phyloP scores from a whole-genome alignment of 2,329 filamentous ascomycete species.

The Beauveria varroae region DNA sequence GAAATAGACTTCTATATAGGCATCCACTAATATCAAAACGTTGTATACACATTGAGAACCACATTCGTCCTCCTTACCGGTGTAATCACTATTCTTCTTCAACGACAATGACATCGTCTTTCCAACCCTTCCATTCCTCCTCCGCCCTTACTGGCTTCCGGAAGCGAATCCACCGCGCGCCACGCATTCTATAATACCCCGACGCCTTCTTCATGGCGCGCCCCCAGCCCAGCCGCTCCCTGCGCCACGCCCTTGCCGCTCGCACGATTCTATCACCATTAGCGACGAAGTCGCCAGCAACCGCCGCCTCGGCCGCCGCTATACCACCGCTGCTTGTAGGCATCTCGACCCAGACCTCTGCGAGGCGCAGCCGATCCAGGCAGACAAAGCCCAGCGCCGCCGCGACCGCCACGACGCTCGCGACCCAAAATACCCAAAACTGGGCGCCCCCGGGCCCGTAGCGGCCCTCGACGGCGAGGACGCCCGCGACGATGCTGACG shows the following conservation, averaged over 20 bases:
- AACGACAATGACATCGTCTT: not conserved
- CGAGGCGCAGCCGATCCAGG: slow-evolving; percentile 37
- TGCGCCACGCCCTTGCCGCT: slow-evolving; percentile 31
- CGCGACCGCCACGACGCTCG: slow-evolving; percentile 29
- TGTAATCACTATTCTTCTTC: not conserved
- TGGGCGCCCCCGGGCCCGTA: slow-evolving; percentile 32
- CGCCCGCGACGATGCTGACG: slow-evolving; percentile 38
- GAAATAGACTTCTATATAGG: not conserved
- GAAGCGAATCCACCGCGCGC: slow-evolving; percentile 6
- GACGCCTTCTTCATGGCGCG: slow-evolving; percentile 37
- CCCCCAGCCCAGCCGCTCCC: slow-evolving; percentile 36
- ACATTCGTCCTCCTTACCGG: no score
- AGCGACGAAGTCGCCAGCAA: not conserved
- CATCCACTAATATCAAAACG: not conserved
- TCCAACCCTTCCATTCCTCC: not conserved
- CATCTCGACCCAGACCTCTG: slow-evolving; percentile 40
- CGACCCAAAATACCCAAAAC: slow-evolving; percentile 45
- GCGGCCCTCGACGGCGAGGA: slow-evolving; percentile 39
- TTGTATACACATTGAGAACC: no score
- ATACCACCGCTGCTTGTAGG: slow-evolving; percentile 18
- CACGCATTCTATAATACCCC: slow-evolving; percentile 22
- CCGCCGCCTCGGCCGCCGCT: slow-evolving; percentile 12
- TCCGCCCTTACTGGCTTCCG: not conserved
- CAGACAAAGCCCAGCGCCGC: slow-evolving; percentile 37
- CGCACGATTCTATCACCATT: slow-evolving; percentile 15